Evolutionary conservation across 2,329 filamentous ascomycete genomes (phyloP), one percentile per base, ranked within the genome.

Genomic region (Sphaceloma murrayae): DNA sequence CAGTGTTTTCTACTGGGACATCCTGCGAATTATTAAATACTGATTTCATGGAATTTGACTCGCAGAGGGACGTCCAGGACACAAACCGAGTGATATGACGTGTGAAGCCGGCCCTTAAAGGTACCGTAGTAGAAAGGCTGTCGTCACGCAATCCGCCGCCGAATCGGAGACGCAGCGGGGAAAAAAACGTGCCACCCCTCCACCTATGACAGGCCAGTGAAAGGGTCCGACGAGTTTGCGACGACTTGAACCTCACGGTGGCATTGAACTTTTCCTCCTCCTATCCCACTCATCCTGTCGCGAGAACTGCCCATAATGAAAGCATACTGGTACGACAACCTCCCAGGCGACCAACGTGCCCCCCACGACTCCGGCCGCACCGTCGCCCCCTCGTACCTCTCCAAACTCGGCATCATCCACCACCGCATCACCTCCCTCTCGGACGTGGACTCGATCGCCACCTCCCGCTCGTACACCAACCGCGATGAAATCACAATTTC

Each of bases 401-500:
- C 71, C 51, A 71, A 74, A 45, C 71, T 96, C 13, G 89, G 89
- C 48, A 86, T 98, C 27, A 65, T 85, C 33, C 91, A 93, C 72
- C 78, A 77, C 62, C 70, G 74, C 59, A 76, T 83, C 54, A 68
- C 78, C 9, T 67, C 76, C 24, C 60, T 88, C 38, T 65, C 70
- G 22, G 70, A 71, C 18, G 87, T 96, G 30, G 74, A 96, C 62
- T 62, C 67, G 32, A 75, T 98, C 33, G 89, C 91, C 2, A 54
- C 64, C 3, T 69, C 82, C 52, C 82, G 89, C 48, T 74, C 76
- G 55, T 96, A 98, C 74, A 88, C 83, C 69, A 95, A 96, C 70
- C 83, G 89, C 46, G 91, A 98, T 68, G 80, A 93, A 66, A 84
- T 96, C 62, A 84, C 77, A 48, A 85, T 98, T 16, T 93, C 85